Conservation (phyloP, 495 filamentous ascomycete species). For the Acidomyces sp. region DNA sequence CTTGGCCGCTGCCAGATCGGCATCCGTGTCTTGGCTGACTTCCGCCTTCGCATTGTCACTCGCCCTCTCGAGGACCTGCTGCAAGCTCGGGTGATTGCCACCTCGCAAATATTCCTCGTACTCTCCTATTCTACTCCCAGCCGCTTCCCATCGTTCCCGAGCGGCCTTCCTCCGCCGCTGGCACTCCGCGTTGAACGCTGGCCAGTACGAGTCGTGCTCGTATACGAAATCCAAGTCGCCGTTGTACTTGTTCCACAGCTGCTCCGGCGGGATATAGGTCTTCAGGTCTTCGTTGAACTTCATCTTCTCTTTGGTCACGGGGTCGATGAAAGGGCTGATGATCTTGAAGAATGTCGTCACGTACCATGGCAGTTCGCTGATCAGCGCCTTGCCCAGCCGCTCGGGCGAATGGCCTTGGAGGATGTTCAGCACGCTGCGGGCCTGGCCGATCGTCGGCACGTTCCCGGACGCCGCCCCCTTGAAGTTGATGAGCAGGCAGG, state of each 20-base stretch:
- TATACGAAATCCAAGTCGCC: slow-evolving; percentile 70
- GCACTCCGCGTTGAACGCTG: slow-evolving; percentile 57
- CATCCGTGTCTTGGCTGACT: not conserved
- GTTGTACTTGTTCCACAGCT: slow-evolving; percentile 60
- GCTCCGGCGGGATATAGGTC: slow-evolving; percentile 59
- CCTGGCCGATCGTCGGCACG: slow-evolving; percentile 59
- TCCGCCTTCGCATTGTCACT: not conserved
- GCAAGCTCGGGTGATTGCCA: slow-evolving; percentile 29
- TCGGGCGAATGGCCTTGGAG: slow-evolving; percentile 93
- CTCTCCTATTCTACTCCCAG: slow-evolving; percentile 69
- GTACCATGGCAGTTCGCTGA: slow-evolving; percentile 80
- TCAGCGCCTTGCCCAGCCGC: slow-evolving; percentile 72
- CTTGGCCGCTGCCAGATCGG: slow-evolving; percentile 6
- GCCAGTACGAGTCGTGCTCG: slow-evolving; percentile 80
- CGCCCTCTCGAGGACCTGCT: slow-evolving; percentile 6
- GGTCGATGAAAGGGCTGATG: slow-evolving; percentile 92
- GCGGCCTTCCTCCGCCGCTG: slow-evolving; percentile 44
- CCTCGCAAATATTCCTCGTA: slow-evolving; percentile 70
- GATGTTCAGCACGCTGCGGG: slow-evolving; percentile 67
- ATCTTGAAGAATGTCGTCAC: slow-evolving; percentile 87
- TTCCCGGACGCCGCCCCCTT: slow-evolving; percentile 65
- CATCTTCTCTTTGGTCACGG: slow-evolving; percentile 76
- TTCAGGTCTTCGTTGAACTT: slow-evolving; percentile 84
- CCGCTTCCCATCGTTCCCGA: slow-evolving; percentile 58
- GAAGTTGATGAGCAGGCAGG: slow-evolving; percentile 81